Evolutionary conservation across 2,329 filamentous ascomycete genomes (phyloP).

Genomic region (Pseudocercospora macadamiae): DNA sequence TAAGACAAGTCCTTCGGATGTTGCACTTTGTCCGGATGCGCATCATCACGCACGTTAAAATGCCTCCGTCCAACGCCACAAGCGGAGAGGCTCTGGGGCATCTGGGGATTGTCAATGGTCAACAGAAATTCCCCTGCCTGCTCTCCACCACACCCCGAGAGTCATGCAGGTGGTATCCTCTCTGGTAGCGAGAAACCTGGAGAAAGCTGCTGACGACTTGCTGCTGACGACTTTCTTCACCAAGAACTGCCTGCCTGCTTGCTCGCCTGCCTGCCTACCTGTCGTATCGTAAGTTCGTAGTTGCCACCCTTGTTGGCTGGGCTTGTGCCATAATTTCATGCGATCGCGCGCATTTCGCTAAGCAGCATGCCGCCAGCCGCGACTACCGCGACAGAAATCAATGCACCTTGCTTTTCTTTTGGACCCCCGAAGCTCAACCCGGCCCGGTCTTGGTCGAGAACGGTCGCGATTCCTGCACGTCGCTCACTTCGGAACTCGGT

Average conservation of each 20-base stretch:
- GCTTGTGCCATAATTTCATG: constrained; percentile 1
- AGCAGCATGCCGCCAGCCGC: background rate
- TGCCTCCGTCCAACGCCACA: background rate
- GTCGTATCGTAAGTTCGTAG: too few relatives aligned
- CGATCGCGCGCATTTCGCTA: constrained; percentile 7
- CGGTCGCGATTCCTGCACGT: background rate
- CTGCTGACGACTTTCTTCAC: too few relatives aligned
- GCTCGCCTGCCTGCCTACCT: too few relatives aligned
- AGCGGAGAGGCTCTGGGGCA: background rate
- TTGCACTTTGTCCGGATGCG: background rate
- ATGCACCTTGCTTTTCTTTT: background rate
- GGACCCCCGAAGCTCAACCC: background rate
- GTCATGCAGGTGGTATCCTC: background rate
- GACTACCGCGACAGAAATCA: constrained; percentile 4
- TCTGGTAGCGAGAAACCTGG: background rate
- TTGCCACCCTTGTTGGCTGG: background rate
- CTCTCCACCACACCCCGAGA: background rate
- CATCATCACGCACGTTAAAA: background rate
- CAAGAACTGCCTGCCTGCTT: too few relatives aligned
- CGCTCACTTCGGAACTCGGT: background rate
- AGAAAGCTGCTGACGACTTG: too few relatives aligned
- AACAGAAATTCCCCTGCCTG: background rate
- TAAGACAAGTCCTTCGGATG: background rate
- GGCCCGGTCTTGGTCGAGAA: background rate
- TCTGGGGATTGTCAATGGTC: background rate